Conservation (phyloP, 768 basidiomycete genomes). For the Galerina marginata region DNA sequence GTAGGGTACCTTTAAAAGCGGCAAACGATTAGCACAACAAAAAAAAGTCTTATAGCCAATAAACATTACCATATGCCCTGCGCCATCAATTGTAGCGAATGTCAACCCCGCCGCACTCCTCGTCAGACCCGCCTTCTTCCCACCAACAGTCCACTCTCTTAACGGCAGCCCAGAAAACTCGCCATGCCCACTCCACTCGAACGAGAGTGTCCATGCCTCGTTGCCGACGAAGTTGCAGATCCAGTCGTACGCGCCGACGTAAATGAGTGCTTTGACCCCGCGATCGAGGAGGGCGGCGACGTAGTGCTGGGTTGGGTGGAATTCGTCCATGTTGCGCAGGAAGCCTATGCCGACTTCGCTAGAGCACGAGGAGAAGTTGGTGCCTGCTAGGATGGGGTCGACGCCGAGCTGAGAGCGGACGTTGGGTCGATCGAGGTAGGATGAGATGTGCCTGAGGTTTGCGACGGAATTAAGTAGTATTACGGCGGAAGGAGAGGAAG, state of each 20-base stretch:
- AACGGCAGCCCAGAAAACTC: conserved; percentile 43
- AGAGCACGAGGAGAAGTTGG: conserved; percentile 40
- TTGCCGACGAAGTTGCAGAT: conserved; percentile 81
- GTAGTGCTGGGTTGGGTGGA: conserved; percentile 55
- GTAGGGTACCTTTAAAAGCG: conserved; percentile 15
- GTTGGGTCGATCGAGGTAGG: conserved; percentile 65
- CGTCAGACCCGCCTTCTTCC: conserved; percentile 43
- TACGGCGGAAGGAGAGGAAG: background rate
- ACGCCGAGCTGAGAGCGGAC: conserved; percentile 67
- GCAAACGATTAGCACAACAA: too few species aligned
- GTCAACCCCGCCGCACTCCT: conserved; percentile 56
- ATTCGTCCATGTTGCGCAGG: conserved; percentile 42
- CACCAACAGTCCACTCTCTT: conserved; percentile 62
- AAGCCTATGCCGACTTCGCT: conserved; percentile 55
- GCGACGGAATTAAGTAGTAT: background rate
- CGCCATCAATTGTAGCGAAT: conserved; percentile 65
- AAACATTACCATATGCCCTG: conserved; percentile 67
- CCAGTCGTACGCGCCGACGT: conserved; percentile 74
- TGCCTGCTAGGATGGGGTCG: conserved; percentile 41
- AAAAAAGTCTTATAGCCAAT: background rate
- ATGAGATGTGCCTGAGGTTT: conserved; percentile 59
- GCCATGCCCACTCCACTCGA: conserved; percentile 72
- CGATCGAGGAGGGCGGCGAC: conserved; percentile 73
- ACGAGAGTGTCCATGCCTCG: conserved; percentile 65
- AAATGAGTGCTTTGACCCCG: conserved; percentile 69